These are phyloP conservation scores for Haplosporangium gracile DNA, from an alignment of 192 early-diverging fungal genomes.

Conservation along the genomic window DNA sequence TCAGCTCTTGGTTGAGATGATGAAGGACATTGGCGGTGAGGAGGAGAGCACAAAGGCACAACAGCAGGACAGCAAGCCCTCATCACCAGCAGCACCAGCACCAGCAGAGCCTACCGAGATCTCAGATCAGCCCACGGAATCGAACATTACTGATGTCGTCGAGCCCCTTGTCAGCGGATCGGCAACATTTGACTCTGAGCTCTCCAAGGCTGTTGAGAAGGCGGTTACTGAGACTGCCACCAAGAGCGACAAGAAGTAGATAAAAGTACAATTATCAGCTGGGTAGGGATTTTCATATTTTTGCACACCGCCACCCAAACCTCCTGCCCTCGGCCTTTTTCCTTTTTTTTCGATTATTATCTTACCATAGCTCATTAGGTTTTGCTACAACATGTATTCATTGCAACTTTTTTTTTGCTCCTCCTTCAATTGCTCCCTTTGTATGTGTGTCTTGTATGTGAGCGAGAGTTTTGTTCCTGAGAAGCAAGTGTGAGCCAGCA, in stretches of 20 bases:
- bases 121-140: constrained; percentile 33
- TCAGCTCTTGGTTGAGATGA: constrained; percentile 51
- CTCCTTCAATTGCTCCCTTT: background rate
- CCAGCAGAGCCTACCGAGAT: background rate
- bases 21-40: constrained; percentile 50
- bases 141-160: constrained; percentile 22
- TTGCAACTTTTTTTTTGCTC: background rate
- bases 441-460: background rate
- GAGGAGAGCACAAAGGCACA: constrained; percentile 27
- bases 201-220: constrained; percentile 48
- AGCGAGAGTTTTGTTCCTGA: background rate
- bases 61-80: constrained; percentile 20
- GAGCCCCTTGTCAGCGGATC: constrained; percentile 38
- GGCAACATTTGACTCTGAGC: constrained; percentile 26
- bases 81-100: constrained; percentile 17
- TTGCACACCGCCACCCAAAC: background rate
- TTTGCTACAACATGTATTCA: constrained; percentile 1
- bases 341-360: constrained; percentile 3
- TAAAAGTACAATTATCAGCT: background rate
- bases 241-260: constrained; percentile 32
- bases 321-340: background rate
- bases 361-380: background rate
- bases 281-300: background rate
- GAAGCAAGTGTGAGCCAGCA: background rate
- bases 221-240: constrained; percentile 35